phyloP scores from a whole-genome alignment of 1,139 yeast species.

The Protomyces gravidus region DNA sequence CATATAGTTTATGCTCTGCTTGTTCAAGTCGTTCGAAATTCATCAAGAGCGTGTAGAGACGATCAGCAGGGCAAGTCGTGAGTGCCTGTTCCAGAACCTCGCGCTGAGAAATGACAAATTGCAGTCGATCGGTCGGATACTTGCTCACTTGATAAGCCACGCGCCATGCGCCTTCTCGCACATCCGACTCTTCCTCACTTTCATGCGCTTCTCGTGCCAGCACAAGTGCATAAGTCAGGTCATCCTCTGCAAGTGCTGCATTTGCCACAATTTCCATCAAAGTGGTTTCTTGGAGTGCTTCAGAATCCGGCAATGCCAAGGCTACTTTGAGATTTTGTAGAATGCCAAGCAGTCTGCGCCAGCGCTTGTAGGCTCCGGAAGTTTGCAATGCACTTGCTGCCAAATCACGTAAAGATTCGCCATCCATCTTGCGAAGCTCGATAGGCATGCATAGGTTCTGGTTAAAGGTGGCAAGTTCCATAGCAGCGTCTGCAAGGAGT shows the following conservation, averaged over 20 bases:
- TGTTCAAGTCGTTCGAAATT: background rate
- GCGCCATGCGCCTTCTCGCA: constrained; percentile 3
- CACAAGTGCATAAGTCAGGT: constrained; percentile 6
- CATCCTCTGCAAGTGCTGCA: constrained; percentile 19
- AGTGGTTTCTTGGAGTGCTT: background rate
- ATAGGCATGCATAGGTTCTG: constrained; percentile 8
- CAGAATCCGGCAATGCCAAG: background rate
- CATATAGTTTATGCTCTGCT: background rate
- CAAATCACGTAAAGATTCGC: background rate
- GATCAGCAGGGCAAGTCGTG: constrained; percentile 2
- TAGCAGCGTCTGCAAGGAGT: constrained; percentile 14
- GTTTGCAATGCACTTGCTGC: constrained; percentile 9
- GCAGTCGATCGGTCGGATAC: constrained; percentile 7
- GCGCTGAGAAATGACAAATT: background rate
- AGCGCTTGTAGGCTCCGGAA: constrained; percentile 5
- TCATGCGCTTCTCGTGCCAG: constrained; percentile 4
- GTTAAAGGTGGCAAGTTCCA: constrained; percentile 11
- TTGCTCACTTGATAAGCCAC: constrained; percentile 17
- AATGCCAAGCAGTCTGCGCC: constrained; percentile 6
- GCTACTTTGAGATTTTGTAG: constrained; percentile 14
- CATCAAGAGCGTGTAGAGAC: background rate
- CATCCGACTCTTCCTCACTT: background rate
- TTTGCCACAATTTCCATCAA: constrained; percentile 13
- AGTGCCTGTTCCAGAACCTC: constrained; percentile 2
- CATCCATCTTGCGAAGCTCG: background rate